Evolutionary conservation across 2,329 filamentous ascomycete genomes (phyloP), one percentile per base, ranked within the genome.

Genomic region (Aaosphaeria arxii): DNA sequence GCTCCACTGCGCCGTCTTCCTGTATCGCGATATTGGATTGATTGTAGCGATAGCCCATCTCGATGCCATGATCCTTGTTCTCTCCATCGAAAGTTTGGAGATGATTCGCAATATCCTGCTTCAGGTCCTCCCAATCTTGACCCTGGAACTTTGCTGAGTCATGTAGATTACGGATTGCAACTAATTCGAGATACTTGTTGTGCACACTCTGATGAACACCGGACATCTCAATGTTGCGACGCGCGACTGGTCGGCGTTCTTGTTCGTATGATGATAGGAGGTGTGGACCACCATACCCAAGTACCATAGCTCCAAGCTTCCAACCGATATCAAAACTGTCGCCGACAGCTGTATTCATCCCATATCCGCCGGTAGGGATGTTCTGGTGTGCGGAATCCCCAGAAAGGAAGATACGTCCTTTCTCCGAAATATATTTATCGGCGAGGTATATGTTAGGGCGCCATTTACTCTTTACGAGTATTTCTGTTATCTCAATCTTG

Each of bases 261-360:
- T 43, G 9, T 7, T 63, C 55, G 49, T 71, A 70, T 6, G 61
- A 55, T 7, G 44, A 40, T 1, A 69, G 51, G 2, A 70, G 52
- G 1, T 44, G 13, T 3, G 43, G 41, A 0, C 64, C 58, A 1
- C 58, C 67, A 30, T 61, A 54, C 13, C 59, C 61, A 11, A 58
- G 48, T 3, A 67, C 13, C 2, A 65, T 51, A 2, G 57, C 61
- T 5, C 60, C 61, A 2, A 71, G 51, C 31, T 64, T 65, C 70
- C 69, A 73, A 17, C 59, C 63, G 3, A 74, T 51, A 47, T 70
- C 64, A 36, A 67, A 55, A 3, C 61, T 65, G 46, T 74, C 71
- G 6, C 13, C 46, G 3, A 48, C 29, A 4, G 40, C 40, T 41
- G 44, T 44, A 32, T 48, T 48, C 40, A 48, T 43, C 7, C 46